Percentiles rank a stretch among this genome's conserved stretches.
phyloP scores from a whole-genome alignment of 2,329 filamentous ascomycete species.

The Cladobotryum mycophilum region DNA sequence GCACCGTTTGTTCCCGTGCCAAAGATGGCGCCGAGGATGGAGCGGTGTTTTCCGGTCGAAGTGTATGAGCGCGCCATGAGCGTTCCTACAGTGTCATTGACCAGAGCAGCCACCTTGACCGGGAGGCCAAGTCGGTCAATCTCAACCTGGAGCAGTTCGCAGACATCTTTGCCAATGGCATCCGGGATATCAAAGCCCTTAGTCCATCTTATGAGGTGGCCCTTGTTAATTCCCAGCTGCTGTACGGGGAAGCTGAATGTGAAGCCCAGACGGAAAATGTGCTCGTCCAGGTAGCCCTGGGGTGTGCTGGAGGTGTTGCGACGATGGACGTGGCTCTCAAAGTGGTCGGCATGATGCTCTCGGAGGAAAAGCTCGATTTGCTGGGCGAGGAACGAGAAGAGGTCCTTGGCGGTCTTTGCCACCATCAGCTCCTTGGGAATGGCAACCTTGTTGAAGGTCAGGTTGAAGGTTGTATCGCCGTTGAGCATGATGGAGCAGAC shows the following conservation, averaged over 20 bases:
- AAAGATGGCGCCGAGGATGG: constrained; percentile 92
- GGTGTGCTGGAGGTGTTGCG: constrained; percentile 54
- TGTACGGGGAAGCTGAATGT: constrained; percentile 97
- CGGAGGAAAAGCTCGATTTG: constrained; percentile 87
- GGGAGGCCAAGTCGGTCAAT: constrained; percentile 82
- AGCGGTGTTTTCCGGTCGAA: constrained; percentile 77
- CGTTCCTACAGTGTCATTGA: constrained; percentile 96
- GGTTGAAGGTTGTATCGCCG: constrained; percentile 89
- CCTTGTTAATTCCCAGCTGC: constrained; percentile 92
- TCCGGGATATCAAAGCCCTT: constrained; percentile 98
- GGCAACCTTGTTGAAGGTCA: constrained; percentile 86
- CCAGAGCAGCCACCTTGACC: constrained; percentile 88
- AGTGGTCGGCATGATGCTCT: constrained; percentile 82
- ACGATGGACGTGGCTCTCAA: constrained; percentile 61
- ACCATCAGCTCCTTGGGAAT: constrained; percentile 89
- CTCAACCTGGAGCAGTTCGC: constrained; percentile 78
- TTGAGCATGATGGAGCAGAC: constrained; percentile 93
- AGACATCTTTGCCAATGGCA: constrained; percentile 90
- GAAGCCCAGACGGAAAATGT: constrained; percentile 92
- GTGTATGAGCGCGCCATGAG: constrained; percentile 97
- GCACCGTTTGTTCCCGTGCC: constrained; percentile 96
- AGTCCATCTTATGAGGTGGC: constrained; percentile 91
- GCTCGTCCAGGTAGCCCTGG: constrained; percentile 59
- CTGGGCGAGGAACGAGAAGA: constrained; percentile 88
- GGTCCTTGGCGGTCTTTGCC: constrained; percentile 74